These are phyloP conservation scores for Lipomyces chichibuensis DNA, from an alignment of 805 yeast genomes.

Conservation along the genomic window DNA sequence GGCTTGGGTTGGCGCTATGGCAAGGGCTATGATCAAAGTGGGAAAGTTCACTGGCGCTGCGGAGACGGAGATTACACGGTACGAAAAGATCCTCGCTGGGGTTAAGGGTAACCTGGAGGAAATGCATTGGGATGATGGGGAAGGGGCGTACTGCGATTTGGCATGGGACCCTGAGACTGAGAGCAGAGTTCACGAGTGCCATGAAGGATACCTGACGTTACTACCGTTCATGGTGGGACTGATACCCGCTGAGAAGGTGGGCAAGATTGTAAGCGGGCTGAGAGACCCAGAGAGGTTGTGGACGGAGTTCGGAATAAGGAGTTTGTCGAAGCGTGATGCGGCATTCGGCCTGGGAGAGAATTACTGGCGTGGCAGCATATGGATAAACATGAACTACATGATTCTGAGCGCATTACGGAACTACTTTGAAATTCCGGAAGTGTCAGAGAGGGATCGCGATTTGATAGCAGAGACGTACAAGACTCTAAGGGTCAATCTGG, in stretches of 20 bases:
- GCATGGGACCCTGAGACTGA: slow-evolving; percentile 44
- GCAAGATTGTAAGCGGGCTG: slow-evolving; percentile 58
- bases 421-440: slow-evolving; percentile 52
- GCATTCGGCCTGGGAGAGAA: slow-evolving; percentile 78
- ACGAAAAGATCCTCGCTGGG: slow-evolving; percentile 55
- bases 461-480: slow-evolving; percentile 57
- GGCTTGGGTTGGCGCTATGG: slow-evolving; percentile 93
- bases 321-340: slow-evolving; percentile 69
- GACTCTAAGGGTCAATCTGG: slow-evolving; percentile 65
- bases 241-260: slow-evolving; percentile 43
- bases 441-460: slow-evolving; percentile 43
- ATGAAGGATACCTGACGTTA: slow-evolving; percentile 82
- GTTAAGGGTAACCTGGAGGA: slow-evolving; percentile 67
- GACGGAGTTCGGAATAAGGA: slow-evolving; percentile 77
- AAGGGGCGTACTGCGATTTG: slow-evolving; percentile 77
- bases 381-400: slow-evolving; percentile 90
- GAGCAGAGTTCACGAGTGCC: slow-evolving; percentile 70
- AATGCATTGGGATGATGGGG: slow-evolving; percentile 77
- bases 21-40: slow-evolving; percentile 74
- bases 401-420: slow-evolving; percentile 64
- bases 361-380: slow-evolving; percentile 94
- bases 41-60: slow-evolving; percentile 62
- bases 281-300: slow-evolving; percentile 74
- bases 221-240: slow-evolving; percentile 82
- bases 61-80: slow-evolving; percentile 60